These are phyloP conservation scores for Lophiostoma macrostomum DNA, from an alignment of 495 filamentous ascomycete species.

Conservation along the genomic window DNA sequence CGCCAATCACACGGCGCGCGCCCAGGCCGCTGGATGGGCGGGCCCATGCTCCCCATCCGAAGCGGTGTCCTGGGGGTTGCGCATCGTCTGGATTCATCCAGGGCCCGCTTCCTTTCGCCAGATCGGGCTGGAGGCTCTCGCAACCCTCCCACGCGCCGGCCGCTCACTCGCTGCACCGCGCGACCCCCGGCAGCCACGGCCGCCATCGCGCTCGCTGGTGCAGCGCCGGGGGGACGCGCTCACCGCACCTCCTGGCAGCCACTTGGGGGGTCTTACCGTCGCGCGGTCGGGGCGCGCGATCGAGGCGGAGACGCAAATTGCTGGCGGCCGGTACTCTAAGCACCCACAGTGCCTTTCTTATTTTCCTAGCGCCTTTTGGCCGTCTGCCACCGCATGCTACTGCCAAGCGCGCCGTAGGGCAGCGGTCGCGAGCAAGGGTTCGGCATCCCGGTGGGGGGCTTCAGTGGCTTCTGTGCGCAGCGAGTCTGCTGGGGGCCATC, in stretches of 20 bases:
- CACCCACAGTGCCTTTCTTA: slow-evolving; percentile 28
- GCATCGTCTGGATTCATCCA: slow-evolving; percentile 21
- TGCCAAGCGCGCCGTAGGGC: slow-evolving; percentile 10
- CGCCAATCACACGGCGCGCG: slow-evolving; percentile 6
- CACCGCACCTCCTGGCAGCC: slow-evolving; percentile 27
- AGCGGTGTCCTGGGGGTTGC: slow-evolving; percentile 8
- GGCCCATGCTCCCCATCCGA: slow-evolving; percentile 2
- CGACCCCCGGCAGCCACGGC: background rate
- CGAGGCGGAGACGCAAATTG: slow-evolving; percentile 31
- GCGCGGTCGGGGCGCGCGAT: slow-evolving; percentile 31
- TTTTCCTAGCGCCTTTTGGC: slow-evolving; percentile 34
- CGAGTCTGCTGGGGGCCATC: slow-evolving; percentile 29
- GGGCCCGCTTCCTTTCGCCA: slow-evolving; percentile 27
- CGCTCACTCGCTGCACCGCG: slow-evolving; percentile 10
- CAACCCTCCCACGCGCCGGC: slow-evolving; percentile 20
- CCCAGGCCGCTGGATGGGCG: slow-evolving; percentile 5
- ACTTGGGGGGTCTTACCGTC: slow-evolving; percentile 21
- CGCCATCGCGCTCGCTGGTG: slow-evolving; percentile 13
- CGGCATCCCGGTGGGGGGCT: slow-evolving; percentile 21
- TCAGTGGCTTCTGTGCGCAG: slow-evolving; percentile 27
- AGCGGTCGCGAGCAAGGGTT: slow-evolving; percentile 23
- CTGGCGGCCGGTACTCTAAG: slow-evolving; percentile 23
- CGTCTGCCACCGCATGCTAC: slow-evolving; percentile 30
- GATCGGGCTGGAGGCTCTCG: slow-evolving; percentile 15
- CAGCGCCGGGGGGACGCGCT: slow-evolving; percentile 22